Conservation (phyloP, 768 basidiomycete genomes). For the Crucibulum laeve region DNA sequence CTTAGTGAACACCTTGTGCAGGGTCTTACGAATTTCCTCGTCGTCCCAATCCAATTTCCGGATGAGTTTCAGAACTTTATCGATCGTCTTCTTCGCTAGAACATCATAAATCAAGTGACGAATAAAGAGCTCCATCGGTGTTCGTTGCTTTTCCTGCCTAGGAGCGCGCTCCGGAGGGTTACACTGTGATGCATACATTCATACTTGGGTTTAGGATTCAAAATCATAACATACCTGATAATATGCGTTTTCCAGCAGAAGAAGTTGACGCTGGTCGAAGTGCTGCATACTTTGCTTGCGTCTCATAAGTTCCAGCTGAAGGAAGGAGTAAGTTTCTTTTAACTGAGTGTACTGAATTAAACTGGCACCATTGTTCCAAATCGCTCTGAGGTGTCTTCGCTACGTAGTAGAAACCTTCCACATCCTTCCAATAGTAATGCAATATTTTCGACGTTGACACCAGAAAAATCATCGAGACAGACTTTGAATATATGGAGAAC, state of each 20-base stretch:
- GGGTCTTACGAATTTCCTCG: constrained; percentile 46
- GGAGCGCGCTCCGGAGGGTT: constrained; percentile 95
- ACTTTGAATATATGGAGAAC: constrained; percentile 97
- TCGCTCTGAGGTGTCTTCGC: constrained; percentile 81
- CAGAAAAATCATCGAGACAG: constrained; percentile 91
- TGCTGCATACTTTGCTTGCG: constrained; percentile 93
- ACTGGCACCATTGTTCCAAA: constrained; percentile 79
- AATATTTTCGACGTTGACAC: constrained; percentile 89
- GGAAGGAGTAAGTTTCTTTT: constrained; percentile 3
- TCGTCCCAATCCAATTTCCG: constrained; percentile 98
- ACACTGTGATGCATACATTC: constrained; percentile 60
- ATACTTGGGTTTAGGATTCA: not conserved
- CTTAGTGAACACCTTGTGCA: constrained; percentile 93
- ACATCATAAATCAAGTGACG: constrained; percentile 94
- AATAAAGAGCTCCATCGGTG: constrained; percentile 89
- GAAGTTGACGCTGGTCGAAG: constrained; percentile 84
- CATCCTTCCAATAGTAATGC: constrained; percentile 91
- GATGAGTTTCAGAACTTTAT: constrained; percentile 90
- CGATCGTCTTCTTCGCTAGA: constrained; percentile 87
- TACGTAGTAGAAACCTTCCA: constrained; percentile 85
- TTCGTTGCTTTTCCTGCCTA: constrained; percentile 77
- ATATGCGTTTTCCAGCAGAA: constrained; percentile 95
- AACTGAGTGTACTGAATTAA: not conserved
- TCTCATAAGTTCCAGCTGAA: constrained; percentile 87
- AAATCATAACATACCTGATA: constrained; percentile 64